Conservation (phyloP, 768 basidiomycete species). For the Russula sp. region DNA sequence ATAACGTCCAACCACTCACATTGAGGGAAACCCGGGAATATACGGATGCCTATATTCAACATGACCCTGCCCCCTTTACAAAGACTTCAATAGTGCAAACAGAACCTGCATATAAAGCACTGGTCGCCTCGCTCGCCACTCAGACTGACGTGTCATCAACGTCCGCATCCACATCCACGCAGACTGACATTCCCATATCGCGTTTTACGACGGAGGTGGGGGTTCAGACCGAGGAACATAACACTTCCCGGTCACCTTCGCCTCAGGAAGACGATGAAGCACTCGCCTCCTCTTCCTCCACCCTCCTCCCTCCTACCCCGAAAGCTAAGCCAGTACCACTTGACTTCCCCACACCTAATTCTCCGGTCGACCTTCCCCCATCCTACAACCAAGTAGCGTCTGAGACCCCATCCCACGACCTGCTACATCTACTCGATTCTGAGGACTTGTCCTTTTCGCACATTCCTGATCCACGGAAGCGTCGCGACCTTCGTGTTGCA, state of each 20-base stretch:
- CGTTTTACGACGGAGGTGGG: constrained; percentile 43
- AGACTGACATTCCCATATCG: constrained; percentile 23
- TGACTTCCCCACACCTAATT: constrained; percentile 3
- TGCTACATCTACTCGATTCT: constrained; percentile 15
- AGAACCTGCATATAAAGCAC: constrained; percentile 45
- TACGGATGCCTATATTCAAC: constrained; percentile 64
- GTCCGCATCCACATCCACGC: constrained; percentile 22
- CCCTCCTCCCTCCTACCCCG: constrained; percentile 64
- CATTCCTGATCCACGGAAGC: constrained; percentile 16
- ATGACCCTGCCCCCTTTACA: constrained; percentile 50
- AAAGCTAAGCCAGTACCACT: constrained; percentile 33
- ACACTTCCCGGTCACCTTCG: constrained; percentile 40
- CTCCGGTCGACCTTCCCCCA: constrained; percentile 54
- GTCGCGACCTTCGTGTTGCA: constrained; percentile 41
- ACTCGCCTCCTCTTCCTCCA: constrained; percentile 67
- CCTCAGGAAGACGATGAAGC: constrained; percentile 42
- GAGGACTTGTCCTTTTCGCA: constrained; percentile 20
- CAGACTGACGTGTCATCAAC: constrained; percentile 37
- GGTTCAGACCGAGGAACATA: constrained; percentile 53
- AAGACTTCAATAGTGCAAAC: constrained; percentile 49
- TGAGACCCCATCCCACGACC: constrained; percentile 23
- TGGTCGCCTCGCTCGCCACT: constrained; percentile 40
- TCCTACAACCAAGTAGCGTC: constrained; percentile 58
- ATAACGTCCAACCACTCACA: constrained; percentile 36
- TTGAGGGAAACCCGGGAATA: constrained; percentile 67